phyloP scores from a whole-genome alignment of 805 yeast genomes.

The Yarrowia deformans region DNA sequence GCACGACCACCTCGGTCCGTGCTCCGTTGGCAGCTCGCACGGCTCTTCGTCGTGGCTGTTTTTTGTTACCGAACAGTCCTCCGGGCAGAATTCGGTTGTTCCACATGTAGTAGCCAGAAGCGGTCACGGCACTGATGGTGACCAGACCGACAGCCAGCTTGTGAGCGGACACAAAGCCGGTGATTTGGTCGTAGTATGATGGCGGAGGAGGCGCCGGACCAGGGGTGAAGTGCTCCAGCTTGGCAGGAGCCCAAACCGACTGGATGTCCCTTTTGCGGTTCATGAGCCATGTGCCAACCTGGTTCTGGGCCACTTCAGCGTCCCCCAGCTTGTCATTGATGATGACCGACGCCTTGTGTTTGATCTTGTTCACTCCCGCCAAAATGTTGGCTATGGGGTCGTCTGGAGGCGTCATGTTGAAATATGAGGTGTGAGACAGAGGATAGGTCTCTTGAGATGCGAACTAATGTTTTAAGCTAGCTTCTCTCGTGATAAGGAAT shows the following conservation, averaged over 20 bases:
- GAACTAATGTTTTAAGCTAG: constrained; percentile 5
- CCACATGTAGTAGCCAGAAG: constrained; percentile 43
- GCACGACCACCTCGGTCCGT: constrained; percentile 73
- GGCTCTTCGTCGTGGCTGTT: constrained; percentile 59
- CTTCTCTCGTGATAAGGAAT: constrained; percentile 34
- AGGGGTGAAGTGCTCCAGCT: constrained; percentile 16
- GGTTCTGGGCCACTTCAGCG: constrained; percentile 30
- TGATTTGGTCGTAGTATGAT: constrained; percentile 40
- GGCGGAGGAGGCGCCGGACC: constrained; percentile 48
- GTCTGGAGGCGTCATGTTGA: constrained; percentile 38
- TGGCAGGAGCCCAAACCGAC: constrained; percentile 14
- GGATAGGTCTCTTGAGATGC: not conserved
- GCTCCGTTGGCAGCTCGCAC: constrained; percentile 71
- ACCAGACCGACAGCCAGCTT: constrained; percentile 43
- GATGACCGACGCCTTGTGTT: constrained; percentile 33
- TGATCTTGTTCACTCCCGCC: constrained; percentile 35
- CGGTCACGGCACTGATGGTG: constrained; percentile 43
- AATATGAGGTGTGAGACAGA: not conserved
- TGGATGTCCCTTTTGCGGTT: constrained; percentile 31
- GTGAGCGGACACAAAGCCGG: constrained; percentile 46
- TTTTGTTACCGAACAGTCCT: constrained; percentile 31
- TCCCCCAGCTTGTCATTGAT: constrained; percentile 28
- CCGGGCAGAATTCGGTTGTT: constrained; percentile 37
- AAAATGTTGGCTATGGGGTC: constrained; percentile 37
- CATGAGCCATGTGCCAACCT: constrained; percentile 25